phyloP scores from a whole-genome alignment of 108 stramenopile genomes.

The Cyclotella cryptica region DNA sequence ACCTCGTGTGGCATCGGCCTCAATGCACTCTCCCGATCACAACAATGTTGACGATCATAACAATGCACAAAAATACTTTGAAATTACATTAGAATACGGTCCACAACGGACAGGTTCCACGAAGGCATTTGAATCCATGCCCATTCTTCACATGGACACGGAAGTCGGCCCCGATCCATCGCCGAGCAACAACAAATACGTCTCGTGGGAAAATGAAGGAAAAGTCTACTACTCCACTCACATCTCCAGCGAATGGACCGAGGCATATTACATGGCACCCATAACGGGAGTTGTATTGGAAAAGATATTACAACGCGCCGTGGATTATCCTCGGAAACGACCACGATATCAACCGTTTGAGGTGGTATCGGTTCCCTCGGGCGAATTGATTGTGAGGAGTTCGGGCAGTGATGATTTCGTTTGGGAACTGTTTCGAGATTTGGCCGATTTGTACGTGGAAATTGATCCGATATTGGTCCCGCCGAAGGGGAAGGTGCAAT shows the following conservation, averaged over 20 bases:
- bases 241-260: constrained; percentile 62
- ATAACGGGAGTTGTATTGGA: constrained; percentile 81
- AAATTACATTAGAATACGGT: constrained; percentile 86
- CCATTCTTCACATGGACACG: constrained; percentile 56
- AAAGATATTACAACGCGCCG: constrained; percentile 67
- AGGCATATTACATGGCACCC: constrained; percentile 83
- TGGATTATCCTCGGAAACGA: constrained; percentile 64
- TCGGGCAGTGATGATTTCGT: constrained; percentile 77
- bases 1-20: constrained; percentile 54
- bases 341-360: constrained; percentile 88
- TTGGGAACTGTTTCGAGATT: constrained; percentile 62
- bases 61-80: constrained; percentile 55
- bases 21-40: constrained; percentile 6
- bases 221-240: constrained; percentile 71
- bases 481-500: constrained; percentile 56
- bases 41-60: constrained; percentile 8
- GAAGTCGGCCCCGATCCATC: constrained; percentile 11
- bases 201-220: constrained; percentile 80
- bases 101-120: constrained; percentile 68
- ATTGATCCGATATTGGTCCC: constrained; percentile 79
- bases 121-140: constrained; percentile 65
- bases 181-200: constrained; percentile 37
- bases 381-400: constrained; percentile 56
- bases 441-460: constrained; percentile 77
- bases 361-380: constrained; percentile 53